phyloP scores from a whole-genome alignment of 192 early-diverging fungal species.

The Coemansia sp. region DNA sequence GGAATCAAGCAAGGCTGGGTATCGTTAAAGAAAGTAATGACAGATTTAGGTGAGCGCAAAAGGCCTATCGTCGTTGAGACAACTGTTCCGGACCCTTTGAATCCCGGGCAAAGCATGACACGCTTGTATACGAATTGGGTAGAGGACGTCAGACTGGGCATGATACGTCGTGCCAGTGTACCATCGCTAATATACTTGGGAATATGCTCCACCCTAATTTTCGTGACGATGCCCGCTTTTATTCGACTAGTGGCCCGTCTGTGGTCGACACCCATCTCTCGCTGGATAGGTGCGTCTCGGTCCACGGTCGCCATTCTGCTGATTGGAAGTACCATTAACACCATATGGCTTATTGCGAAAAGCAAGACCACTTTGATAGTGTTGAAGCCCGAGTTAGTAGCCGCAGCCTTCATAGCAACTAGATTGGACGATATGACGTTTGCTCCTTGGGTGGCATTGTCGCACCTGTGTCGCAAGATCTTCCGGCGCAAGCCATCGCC shows the following conservation, averaged over 20 bases:
- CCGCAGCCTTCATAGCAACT: background rate
- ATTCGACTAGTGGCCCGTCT: background rate
- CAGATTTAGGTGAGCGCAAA: background rate
- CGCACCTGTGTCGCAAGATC: background rate
- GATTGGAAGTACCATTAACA: background rate
- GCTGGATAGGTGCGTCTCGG: background rate
- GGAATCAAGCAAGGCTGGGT: slow-evolving; percentile 17
- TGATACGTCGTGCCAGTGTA: too few relatives aligned
- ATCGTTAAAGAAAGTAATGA: slow-evolving; percentile 1
- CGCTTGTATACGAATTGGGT: background rate
- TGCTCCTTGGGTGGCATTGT: slow-evolving; percentile 3
- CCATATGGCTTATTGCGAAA: background rate
- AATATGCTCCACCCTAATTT: background rate
- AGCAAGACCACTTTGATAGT: background rate
- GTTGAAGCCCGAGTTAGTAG: background rate
- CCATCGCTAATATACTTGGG: background rate
- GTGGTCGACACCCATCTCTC: background rate
- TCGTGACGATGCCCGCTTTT: background rate
- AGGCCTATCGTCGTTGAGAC: background rate
- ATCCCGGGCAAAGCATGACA: background rate
- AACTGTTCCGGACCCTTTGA: background rate
- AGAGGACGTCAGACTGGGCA: background rate
- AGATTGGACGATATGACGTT: background rate
- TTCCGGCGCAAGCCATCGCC: background rate
- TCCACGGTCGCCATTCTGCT: background rate